Base-by-base conservation (phyloP, 768 basidiomycete species). In the Kwoniella sp. region DNA sequence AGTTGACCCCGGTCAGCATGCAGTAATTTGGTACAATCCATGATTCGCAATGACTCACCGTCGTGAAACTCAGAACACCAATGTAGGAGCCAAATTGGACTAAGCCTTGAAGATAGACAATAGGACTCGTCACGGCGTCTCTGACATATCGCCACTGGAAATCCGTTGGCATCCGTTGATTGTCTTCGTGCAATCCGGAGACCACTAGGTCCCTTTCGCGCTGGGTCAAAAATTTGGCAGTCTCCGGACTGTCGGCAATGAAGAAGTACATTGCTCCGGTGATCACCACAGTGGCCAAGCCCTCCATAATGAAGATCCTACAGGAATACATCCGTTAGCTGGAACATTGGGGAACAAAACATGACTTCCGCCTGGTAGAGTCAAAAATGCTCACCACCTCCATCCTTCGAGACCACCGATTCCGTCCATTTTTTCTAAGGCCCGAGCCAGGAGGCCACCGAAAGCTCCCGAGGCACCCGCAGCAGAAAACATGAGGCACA, bases 161-260 rank as follows among this genome's bases (percentile, higher is more conserved):
- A 20, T 20, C 48, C 5, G 20, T n/a, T 5, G 48, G 20, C 17
- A 53, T 28, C 26, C 12, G 26, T 28, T 53, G 22, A 11, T 53
- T 53, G 34, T 37, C 34, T 37, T 37, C 34, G 34, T 13, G 5
- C 7, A 37, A 13, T 37, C 34, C 13, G 13, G 7, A 37, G 13
- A 37, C 34, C 4, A 53, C 51, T 25, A 28, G 13, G 38, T 86
- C 87, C 30, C 88, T 83, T 79, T 91, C 90, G 2, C 82, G 84
- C 69, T 89, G 88, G n/a, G 84, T 85, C 5, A 92, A 83, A 82
- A 91, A 91, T 69, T 85, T 88, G 28, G 90, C 90, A 0, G 86
- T 89, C 71, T 91, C 89, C 2, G 90, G 90, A 81, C 91, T 92
- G 75, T 91, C 90, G 71, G 90, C 87, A 64, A 91, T 86, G 73